Conservation (phyloP, 129 eudicot genomes). For the Tanacetum coccineum region DNA sequence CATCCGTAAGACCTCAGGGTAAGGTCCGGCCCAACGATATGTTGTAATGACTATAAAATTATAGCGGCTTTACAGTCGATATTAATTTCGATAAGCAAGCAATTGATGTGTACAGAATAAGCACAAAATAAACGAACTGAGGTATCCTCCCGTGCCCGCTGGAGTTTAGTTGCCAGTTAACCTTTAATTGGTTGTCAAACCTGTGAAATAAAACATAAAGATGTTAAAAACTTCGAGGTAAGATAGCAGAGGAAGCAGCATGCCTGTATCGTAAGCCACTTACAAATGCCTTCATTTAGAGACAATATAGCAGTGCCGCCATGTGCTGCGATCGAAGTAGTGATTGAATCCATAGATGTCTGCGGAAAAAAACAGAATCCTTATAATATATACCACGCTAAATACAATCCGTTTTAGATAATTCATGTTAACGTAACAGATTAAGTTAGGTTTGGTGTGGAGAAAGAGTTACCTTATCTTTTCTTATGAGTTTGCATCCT, state of each 20-base stretch:
- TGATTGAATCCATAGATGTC: conserved; percentile 91
- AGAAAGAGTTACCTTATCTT: conserved; percentile 56
- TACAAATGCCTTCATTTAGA: conserved; percentile 87
- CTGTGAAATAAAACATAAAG: conserved; percentile 35
- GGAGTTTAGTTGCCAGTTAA: conserved; percentile 85
- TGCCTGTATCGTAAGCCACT: conserved; percentile 20
- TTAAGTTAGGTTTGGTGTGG: not conserved
- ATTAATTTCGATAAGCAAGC: not conserved
- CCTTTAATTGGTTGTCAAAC: conserved; percentile 94
- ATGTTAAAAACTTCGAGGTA: conserved; percentile 8
- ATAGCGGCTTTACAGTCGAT: not conserved
- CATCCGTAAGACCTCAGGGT: conserved; percentile 96
- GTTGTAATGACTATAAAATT: conserved; percentile 60
- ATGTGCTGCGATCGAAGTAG: conserved; percentile 78
- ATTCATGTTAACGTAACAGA: conserved; percentile 5
- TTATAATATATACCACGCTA: not conserved
- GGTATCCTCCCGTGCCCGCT: conserved; percentile 93
- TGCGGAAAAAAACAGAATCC: conserved; percentile 29
- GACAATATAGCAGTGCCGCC: conserved; percentile 85
- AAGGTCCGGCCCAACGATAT: conserved; percentile 91
- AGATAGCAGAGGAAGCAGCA: not conserved
- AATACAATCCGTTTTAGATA: not conserved
- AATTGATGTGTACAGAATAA: not conserved
- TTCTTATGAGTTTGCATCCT: conserved; percentile 77
- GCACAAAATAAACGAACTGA: conserved; percentile 45